Conservation (phyloP, 192 early-diverging fungal species). For the Chytriomyces sp. region DNA sequence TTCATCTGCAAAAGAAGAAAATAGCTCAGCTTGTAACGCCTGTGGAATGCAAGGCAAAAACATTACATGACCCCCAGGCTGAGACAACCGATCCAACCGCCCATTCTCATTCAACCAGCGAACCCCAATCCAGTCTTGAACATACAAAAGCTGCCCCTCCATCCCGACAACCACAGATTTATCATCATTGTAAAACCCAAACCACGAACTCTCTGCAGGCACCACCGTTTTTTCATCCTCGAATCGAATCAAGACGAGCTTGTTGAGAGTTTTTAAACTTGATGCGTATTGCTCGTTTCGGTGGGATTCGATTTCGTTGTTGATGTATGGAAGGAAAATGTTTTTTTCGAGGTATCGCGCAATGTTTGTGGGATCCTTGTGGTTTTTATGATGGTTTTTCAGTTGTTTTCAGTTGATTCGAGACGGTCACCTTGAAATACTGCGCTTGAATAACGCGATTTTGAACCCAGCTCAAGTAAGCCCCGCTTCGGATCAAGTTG, state of each 20-base stretch:
- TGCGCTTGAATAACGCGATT: constrained; percentile 90
- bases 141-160: constrained; percentile 43
- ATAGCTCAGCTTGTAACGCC: not conserved
- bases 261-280: constrained; percentile 67
- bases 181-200: constrained; percentile 47
- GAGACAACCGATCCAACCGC: constrained; percentile 34
- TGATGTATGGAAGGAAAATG: constrained; percentile 88
- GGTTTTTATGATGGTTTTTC: not conserved
- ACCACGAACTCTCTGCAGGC: constrained; percentile 54
- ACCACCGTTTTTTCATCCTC: constrained; percentile 75
- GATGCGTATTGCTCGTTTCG: constrained; percentile 63
- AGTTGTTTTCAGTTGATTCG: too few species aligned
- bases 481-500: constrained; percentile 76
- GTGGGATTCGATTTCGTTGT: constrained; percentile 67
- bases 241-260: constrained; percentile 83
- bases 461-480: constrained; percentile 84
- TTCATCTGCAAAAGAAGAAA: constrained; percentile 14
- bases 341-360: constrained; percentile 75
- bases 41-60: not conserved
- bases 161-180: constrained; percentile 37
- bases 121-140: constrained; percentile 54
- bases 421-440: constrained; percentile 87
- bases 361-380: constrained; percentile 56
- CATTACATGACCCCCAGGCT: constrained; percentile 45
- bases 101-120: constrained; percentile 40